Evolutionary conservation across 2,329 filamentous ascomycete species (phyloP).

Genomic region (Sporothrix phasma): DNA sequence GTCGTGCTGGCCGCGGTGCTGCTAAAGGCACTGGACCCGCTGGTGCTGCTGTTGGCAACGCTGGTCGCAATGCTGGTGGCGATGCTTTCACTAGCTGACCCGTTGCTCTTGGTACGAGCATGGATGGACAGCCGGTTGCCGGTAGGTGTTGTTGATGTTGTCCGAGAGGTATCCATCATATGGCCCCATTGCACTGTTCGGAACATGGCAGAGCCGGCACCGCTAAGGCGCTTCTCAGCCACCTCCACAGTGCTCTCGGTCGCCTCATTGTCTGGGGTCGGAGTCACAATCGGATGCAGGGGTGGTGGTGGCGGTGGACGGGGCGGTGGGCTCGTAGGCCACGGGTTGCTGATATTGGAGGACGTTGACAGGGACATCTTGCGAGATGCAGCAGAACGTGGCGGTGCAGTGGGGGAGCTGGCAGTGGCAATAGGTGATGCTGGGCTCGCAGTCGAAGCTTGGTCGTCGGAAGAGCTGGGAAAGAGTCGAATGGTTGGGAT

Average conservation of each 20-base stretch:
- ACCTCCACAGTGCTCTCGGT: neutral
- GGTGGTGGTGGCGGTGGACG: slow-evolving; percentile 10
- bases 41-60: slow-evolving; percentile 8
- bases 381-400: neutral
- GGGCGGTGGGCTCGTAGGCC: slow-evolving; percentile 6
- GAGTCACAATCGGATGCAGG: neutral
- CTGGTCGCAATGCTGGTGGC: slow-evolving; percentile 11
- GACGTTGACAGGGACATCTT: neutral
- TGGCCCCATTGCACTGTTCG: slow-evolving; percentile 5
- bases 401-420: neutral
- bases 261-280: neutral
- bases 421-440: neutral
- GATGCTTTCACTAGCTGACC: slow-evolving; percentile 15
- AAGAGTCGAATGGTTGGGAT: slow-evolving; percentile 15
- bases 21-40: slow-evolving; percentile 8
- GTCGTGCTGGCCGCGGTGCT: neutral
- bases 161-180: neutral
- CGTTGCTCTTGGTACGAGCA: slow-evolving; percentile 17
- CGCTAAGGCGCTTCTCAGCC: slow-evolving; percentile 3
- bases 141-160: neutral
- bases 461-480: slow-evolving; percentile 4
- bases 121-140: slow-evolving; percentile 13
- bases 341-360: slow-evolving; percentile 8
- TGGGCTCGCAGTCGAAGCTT: neutral
- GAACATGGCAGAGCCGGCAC: neutral